Base-by-base conservation (phyloP, 495 filamentous ascomycete species). In the Penicillium paradoxum region DNA sequence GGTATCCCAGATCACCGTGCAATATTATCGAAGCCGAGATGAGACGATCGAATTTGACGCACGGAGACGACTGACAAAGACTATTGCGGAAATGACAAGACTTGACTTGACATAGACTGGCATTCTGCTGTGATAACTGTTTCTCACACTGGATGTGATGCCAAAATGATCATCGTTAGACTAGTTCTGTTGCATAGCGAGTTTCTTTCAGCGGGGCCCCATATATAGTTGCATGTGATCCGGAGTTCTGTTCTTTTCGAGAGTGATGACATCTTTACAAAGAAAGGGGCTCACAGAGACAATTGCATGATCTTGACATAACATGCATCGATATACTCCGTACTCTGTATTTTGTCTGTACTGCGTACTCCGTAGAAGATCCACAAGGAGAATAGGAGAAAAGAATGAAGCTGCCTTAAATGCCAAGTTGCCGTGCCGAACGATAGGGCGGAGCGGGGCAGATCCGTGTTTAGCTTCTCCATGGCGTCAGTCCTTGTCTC, bases 11-110 rank as follows among this genome's bases (percentile, higher is more conserved):
- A 66, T 76, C 51, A 69, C 69, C 0, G 54, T 69, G 27, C 72
- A 74, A 42, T 76, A 75, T 49, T 75, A 75, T 53, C 72, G 71
- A 40, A 60, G 64, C 34, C 58, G 64, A 37, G 64, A 72, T 9
- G 72, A 73, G 40, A 49, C 55, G 5, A 63, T 54, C 22, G 73
- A 76, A 41, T 72, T 72, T 45, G 56, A 70, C 36, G 67, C 70
- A 2, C 68, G 73, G 27, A 61, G 73, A 48, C 65, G 53, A 56
- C 56, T 76, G 49, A 72, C 65, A 10, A 55, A 54, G 15, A 57
- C 58, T 2, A 54, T 73, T 25, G 45, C 57, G 25, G 49, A 68
- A 37, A 63, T 72, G 69, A 44, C 41, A 14, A 38, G 27, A 6
- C 29, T 59, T 19, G 49, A 49, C 36, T 27, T 38, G n/a, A 34